phyloP scores from a whole-genome alignment of 208 protist species.

The Tritrichomonas foetus region DNA sequence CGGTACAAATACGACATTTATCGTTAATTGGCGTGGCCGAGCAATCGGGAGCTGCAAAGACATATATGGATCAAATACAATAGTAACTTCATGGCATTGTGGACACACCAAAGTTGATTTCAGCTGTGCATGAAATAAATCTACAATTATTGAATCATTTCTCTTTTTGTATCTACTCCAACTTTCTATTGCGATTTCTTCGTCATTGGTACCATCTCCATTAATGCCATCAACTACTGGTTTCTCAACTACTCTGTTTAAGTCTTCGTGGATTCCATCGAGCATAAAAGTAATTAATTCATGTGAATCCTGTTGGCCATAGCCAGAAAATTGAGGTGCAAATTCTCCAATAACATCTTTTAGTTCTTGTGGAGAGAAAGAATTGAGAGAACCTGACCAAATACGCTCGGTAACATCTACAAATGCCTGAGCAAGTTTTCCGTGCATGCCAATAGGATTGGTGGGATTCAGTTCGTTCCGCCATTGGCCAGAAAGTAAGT shows the following conservation, averaged over 20 bases:
- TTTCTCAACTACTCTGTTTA: constrained; percentile 65
- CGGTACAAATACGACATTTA: neutral
- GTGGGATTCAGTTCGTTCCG: constrained; percentile 41
- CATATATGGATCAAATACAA: constrained; percentile 26
- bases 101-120: neutral
- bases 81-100: neutral
- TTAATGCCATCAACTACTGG: constrained; percentile 51
- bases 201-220: constrained; percentile 39
- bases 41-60: neutral
- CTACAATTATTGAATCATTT: constrained; percentile 28
- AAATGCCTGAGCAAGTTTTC: constrained; percentile 44
- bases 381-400: neutral
- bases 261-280: constrained; percentile 74
- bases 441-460: constrained; percentile 44
- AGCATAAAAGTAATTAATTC: constrained; percentile 67
- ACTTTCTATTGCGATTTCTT: neutral
- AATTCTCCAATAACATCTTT: constrained; percentile 53
- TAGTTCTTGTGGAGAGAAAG: constrained; percentile 43
- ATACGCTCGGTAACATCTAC: constrained; percentile 38
- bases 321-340: constrained; percentile 32
- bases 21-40: neutral
- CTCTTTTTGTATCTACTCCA: neutral
- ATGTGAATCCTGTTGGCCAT: constrained; percentile 54
- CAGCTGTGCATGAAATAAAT: neutral
- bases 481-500: neutral